Percentiles rank a stretch among this genome's conserved stretches.
Evolutionary conservation across 495 filamentous ascomycete genomes (phyloP).

Genomic region (Polyplosphaeria fusca): DNA sequence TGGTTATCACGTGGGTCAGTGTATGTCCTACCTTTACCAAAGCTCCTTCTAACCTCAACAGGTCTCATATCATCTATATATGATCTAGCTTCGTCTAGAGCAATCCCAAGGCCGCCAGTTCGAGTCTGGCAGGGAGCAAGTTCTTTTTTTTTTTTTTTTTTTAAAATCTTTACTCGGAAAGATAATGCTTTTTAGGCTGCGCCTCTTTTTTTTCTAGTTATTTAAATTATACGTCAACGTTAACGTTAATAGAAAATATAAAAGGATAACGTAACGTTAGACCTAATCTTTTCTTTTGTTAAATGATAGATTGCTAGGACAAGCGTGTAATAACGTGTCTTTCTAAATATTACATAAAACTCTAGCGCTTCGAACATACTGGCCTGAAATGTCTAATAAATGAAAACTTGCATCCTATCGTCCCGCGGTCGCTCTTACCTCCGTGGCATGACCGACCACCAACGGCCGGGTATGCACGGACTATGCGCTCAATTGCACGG

Average conservation of each 20-base stretch:
- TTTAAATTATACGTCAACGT: not conserved
- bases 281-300: not conserved
- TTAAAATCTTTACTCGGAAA: not conserved
- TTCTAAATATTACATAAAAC: too few species aligned
- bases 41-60: too few species aligned
- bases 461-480: too few species aligned
- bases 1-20: slow-evolving; percentile 20
- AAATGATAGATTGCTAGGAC: not conserved
- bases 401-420: too few species aligned
- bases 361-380: too few species aligned
- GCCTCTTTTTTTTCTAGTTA: not conserved
- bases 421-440: too few species aligned
- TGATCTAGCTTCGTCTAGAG: not conserved
- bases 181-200: too few species aligned
- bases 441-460: too few species aligned
- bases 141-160: not conserved
- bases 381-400: too few species aligned
- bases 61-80: slow-evolving; percentile 5
- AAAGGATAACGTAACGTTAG: not conserved
- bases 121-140: slow-evolving; percentile 18
- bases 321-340: not conserved
- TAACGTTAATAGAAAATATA: not conserved
- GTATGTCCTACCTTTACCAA: too few species aligned
- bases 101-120: slow-evolving; percentile 18
- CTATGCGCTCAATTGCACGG: too few species aligned